Conservation (phyloP, 768 basidiomycete genomes). For the Phaeotremella fagi region DNA sequence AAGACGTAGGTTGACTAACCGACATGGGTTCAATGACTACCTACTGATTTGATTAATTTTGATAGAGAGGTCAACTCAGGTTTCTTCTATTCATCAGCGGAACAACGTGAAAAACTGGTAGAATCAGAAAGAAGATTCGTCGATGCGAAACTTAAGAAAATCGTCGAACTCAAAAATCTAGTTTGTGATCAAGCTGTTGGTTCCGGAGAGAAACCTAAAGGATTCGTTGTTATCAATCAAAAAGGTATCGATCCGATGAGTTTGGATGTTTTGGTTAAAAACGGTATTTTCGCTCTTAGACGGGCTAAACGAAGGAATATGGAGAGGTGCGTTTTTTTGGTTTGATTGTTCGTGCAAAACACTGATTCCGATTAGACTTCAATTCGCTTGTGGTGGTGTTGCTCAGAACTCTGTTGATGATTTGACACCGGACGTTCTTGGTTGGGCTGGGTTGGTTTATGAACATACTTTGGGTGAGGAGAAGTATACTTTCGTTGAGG, state of each 20-base stretch:
- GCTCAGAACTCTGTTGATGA: constrained; percentile 99
- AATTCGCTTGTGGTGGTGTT: constrained; percentile 87
- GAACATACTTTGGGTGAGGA: constrained; percentile 99
- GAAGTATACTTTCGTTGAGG: constrained; percentile 95
- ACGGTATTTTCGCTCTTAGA: constrained; percentile 88
- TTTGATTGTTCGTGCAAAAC: not conserved
- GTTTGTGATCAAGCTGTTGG: constrained; percentile 87
- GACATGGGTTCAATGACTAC: not conserved
- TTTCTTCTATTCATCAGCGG: constrained; percentile 98
- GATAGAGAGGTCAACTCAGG: constrained; percentile 99
- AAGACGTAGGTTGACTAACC: constrained; percentile 73
- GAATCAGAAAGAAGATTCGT: constrained; percentile 93
- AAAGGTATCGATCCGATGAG: constrained; percentile 98
- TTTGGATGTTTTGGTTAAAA: constrained; percentile 91
- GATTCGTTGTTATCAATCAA: constrained; percentile 94
- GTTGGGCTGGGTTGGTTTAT: constrained; percentile 97
- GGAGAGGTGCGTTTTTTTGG: constrained; percentile 72
- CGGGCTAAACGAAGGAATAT: constrained; percentile 97
- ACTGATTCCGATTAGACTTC: constrained; percentile 57
- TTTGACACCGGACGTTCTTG: constrained; percentile 80
- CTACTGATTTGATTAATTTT: too few species aligned
- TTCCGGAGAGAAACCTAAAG: constrained; percentile 55
- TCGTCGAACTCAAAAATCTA: constrained; percentile 89
- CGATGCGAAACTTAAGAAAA: constrained; percentile 89
- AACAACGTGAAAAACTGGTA: constrained; percentile 96